phyloP scores from a whole-genome alignment of 495 filamentous ascomycete species.

The Trichocladium antarcticum region DNA sequence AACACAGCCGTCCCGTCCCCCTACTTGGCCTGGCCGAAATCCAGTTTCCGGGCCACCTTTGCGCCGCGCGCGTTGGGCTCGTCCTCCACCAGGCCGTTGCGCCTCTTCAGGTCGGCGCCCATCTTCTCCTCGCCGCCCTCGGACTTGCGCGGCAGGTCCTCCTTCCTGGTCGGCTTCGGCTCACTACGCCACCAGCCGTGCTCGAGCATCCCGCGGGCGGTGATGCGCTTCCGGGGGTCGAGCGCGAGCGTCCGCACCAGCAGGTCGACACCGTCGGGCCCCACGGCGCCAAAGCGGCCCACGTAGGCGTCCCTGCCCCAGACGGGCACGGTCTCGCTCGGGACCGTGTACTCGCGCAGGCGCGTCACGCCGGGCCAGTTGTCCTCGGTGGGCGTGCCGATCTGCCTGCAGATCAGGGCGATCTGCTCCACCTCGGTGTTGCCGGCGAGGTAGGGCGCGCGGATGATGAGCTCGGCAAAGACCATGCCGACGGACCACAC shows the following conservation, averaged over 20 bases:
- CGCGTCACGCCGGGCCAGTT: conserved; percentile 89
- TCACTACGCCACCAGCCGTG: conserved; percentile 81
- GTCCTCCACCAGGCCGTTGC: conserved; percentile 62
- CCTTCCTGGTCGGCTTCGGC: conserved; percentile 72
- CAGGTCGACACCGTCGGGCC: conserved; percentile 71
- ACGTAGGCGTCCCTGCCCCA: conserved; percentile 58
- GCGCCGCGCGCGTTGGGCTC: conserved; percentile 37
- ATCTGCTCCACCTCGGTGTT: conserved; percentile 65
- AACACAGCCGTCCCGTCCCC: background rate
- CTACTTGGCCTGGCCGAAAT: conserved; percentile 59
- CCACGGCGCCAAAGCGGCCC: conserved; percentile 61
- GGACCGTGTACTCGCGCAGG: conserved; percentile 62
- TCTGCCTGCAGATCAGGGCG: conserved; percentile 62
- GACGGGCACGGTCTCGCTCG: conserved; percentile 49
- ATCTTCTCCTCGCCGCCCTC: conserved; percentile 61
- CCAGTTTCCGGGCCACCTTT: conserved; percentile 76
- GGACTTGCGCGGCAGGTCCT: conserved; percentile 58
- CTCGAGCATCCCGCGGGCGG: conserved; percentile 60
- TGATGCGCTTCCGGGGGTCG: conserved; percentile 73
- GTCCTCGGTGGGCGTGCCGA: conserved; percentile 87
- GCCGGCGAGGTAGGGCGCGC: conserved; percentile 67
- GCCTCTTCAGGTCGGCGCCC: conserved; percentile 71
- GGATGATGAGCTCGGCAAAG: conserved; percentile 79
- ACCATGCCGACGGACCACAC: conserved; percentile 92
- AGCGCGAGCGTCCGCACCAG: conserved; percentile 75